Base-by-base conservation (phyloP, 257 asterid genomes). In the Forsythia suspensa region DNA sequence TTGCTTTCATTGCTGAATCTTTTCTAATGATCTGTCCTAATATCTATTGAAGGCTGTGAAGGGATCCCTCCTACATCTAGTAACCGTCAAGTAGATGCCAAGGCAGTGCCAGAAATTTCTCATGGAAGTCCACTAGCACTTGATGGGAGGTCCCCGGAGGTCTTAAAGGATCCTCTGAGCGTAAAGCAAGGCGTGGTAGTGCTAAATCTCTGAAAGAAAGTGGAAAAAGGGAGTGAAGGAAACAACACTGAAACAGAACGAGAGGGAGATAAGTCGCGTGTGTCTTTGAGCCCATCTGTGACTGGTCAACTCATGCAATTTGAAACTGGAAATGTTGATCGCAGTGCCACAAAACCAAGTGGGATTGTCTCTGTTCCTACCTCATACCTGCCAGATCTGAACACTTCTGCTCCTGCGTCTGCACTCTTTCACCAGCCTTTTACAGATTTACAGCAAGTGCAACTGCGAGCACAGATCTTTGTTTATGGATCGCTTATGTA, bases 401-500 rank as follows among this genome's bases (percentile, higher is more conserved):
- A 94, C 85, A 84, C 93, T 39, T 86, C 96, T 46, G 83, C 92
- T 81, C 82, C 90, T 72, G 66, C 90, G 55, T 85, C 97, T n/a
- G 76, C 81, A 67, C 82, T 85, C 79, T 92, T 90, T 82, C 96
- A 82, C 76, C 99, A 94, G 84, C 98, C 99, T 85, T 94, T 96
- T 81, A 90, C 98, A 36, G 99, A 92, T 87, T 78, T 87, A 76
- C 99, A 96, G 80, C 99, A 96, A 94, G 90, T 94, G 85, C 98
- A 96, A 82, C 85, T 96, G 43, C 95, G 99, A 65, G 99, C 99
- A 6, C 99, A 96, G 77, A 96, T 96, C 82, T 90, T 94, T 83
- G 98, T 96, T 75, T 96, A 96, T 87, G 99, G 99, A 74, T 92
- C 98, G 82, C 91, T 96, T 74, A 96, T 96, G 99, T 96, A 85